Conservation (phyloP, 768 basidiomycete genomes). For the Macrolepiota albuminosa region DNA sequence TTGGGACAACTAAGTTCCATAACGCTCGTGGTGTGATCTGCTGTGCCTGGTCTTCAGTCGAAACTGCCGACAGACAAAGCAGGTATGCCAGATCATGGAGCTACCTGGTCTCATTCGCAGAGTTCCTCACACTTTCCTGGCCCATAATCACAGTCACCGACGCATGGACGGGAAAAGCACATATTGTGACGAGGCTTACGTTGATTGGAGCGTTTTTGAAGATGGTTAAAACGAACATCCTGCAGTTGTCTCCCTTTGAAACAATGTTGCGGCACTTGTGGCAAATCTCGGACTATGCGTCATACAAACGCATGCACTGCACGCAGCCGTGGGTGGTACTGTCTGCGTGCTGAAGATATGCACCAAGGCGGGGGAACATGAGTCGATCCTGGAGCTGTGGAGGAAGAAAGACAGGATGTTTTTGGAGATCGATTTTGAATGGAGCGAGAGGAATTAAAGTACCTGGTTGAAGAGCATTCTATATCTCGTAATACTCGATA, state of each 20-base stretch:
- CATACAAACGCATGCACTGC: slow-evolving; percentile 66
- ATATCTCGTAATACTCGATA: too few relatives aligned
- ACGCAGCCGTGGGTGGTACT: slow-evolving; percentile 68
- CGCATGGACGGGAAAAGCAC: slow-evolving; percentile 61
- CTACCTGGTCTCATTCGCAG: slow-evolving; percentile 72
- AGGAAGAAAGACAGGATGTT: slow-evolving; percentile 14
- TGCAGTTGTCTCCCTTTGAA: slow-evolving; percentile 67
- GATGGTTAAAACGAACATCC: slow-evolving; percentile 84
- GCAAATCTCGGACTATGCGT: slow-evolving; percentile 58
- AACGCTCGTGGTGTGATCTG: slow-evolving; percentile 55
- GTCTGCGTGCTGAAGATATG: slow-evolving; percentile 65
- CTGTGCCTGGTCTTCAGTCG: neutral
- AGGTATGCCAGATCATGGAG: slow-evolving; percentile 85
- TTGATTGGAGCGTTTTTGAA: slow-evolving; percentile 73
- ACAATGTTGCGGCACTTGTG: slow-evolving; percentile 60
- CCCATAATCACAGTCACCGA: slow-evolving; percentile 78
- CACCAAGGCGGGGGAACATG: slow-evolving; percentile 61
- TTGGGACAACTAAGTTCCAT: slow-evolving; percentile 46
- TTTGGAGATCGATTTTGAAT: too few relatives aligned
- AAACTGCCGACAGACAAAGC: neutral
- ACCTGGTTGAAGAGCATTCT: too few relatives aligned
- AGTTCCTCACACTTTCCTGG: slow-evolving; percentile 80
- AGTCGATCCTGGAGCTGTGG: slow-evolving; percentile 65
- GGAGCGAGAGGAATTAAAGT: too few relatives aligned
- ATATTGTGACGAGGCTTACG: slow-evolving; percentile 73